These are phyloP conservation scores for bread wheat (Triticum aestivum) DNA, from an alignment of 176 grass and related monocot species.

Conservation along the genomic window IWGSC_CS_RefSeq_v2.1 NC_057797.1:328913590-328914089, in stretches of 20 bases:
- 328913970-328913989: slow-evolving; percentile 97
- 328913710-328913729: no score
- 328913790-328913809: slow-evolving; percentile 25
- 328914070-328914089: slow-evolving; percentile 60
- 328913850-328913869: slow-evolving; percentile 95
- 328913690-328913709: no score
- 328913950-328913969: slow-evolving; percentile 85
- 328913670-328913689: no score
- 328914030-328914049: slow-evolving; percentile 83
- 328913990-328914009: slow-evolving; percentile 93
- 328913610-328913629: not conserved
- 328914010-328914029: slow-evolving; percentile 89
- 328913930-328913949: slow-evolving; percentile 94
- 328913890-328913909: slow-evolving; percentile 89
- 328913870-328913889: slow-evolving; percentile 95
- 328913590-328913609: not conserved
- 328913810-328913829: slow-evolving; percentile 95
- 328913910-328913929: slow-evolving; percentile 94
- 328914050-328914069: slow-evolving; percentile 82
- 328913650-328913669: no score
- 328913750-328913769: no score
- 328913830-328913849: slow-evolving; percentile 93
- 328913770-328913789: not conserved
- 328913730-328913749: no score
- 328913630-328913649: no score